Evolutionary conservation across 768 basidiomycete genomes (phyloP), one percentile per base, ranked within the genome.

Genomic region (Mycena indigotica): DNA sequence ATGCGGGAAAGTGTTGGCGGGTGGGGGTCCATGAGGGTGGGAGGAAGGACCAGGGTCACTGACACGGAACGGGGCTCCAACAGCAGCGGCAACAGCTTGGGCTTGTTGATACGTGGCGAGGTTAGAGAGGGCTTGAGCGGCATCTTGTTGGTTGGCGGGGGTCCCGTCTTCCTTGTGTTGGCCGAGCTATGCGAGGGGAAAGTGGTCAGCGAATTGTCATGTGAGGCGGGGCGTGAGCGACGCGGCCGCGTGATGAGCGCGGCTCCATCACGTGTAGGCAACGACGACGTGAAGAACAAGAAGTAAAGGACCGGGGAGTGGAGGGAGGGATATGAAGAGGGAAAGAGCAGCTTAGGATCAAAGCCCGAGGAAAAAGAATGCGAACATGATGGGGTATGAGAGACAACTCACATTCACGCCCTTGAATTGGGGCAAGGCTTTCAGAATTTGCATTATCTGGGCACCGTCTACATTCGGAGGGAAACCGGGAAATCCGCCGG

Each of bases 11-110:
- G 29, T 84, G 1, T 86, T 74, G 55, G 81, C 83, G 4, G 50
- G 30, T 28, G 86, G 87, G 3, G 86, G 86, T 0, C 86, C 87
- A 4, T 83, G 81, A 4, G 85, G 86, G 64, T 88, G 87, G 0
- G 85, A 85, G 3, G 87, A 88, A n/a, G 87, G 85, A 6, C 87
- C 87, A 2, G 86, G 84, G 58, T 89, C 86, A 30, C 80, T 81
- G 48, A 86, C 80, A 19, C 80, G 84, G 78, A 28, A 84, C 66
- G 77, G 80, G 61, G 61, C 66, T n/a, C n/a, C n/a, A 19, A 66
- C 66, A 23, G 70, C 60, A 16, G 50, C 66, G 74, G 52, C 72
- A 73, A 15, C 69, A 74, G 12, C 73, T 69, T 10, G 76, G 69
- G 35, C 70, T 60, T 28, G 67, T 69, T 39, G 53, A 69, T 44